phyloP scores from a whole-genome alignment of 495 filamentous ascomycete species.

The Penicillium salamii region DNA sequence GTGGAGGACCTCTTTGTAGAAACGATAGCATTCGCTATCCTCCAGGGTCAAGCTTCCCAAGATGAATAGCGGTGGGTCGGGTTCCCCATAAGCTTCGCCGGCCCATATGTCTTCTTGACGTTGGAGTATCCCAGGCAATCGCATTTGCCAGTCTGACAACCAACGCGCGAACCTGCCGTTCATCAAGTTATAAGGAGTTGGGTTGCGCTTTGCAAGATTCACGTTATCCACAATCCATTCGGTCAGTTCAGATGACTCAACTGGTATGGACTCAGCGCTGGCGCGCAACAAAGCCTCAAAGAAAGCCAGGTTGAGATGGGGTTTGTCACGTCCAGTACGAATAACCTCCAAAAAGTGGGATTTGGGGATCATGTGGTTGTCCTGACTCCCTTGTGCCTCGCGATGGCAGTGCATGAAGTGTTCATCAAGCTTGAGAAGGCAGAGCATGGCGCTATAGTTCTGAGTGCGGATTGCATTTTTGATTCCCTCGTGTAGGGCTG shows the following conservation, averaged over 20 bases:
- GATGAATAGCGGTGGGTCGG: conserved; percentile 23
- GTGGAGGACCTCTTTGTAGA: conserved; percentile 26
- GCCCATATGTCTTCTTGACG: neutral
- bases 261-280: conserved; percentile 40
- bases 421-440: conserved; percentile 43
- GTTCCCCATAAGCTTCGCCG: no score
- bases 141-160: conserved; percentile 37
- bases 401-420: conserved; percentile 22
- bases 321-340: conserved; percentile 18
- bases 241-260: conserved; percentile 30
- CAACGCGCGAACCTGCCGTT: conserved; percentile 28
- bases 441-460: conserved; percentile 28
- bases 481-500: conserved; percentile 36
- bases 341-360: conserved; percentile 31
- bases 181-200: neutral
- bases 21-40: conserved; percentile 21
- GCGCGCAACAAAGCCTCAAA: conserved; percentile 38
- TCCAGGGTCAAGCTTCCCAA: conserved; percentile 25
- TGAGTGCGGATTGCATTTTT: conserved; percentile 27
- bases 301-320: conserved; percentile 18
- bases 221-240: conserved; percentile 34
- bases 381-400: neutral
- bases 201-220: neutral
- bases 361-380: conserved; percentile 24
- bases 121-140: conserved; percentile 26